Conservation (phyloP, 2,329 filamentous ascomycete species). For the Byssoonygena ceratinophila region DNA sequence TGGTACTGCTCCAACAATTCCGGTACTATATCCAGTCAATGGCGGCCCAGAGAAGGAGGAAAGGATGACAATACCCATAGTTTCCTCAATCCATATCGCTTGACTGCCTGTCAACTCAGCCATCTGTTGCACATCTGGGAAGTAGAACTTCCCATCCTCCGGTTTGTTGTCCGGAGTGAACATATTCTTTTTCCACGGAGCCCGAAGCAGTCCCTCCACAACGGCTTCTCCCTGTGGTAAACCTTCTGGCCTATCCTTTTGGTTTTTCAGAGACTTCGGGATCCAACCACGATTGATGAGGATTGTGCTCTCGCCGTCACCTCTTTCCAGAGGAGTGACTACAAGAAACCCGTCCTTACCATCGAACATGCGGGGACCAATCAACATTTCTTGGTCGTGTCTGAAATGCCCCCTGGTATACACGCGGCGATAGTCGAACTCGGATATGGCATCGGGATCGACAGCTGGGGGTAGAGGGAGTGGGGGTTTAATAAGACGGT, state of each 20-base stretch:
- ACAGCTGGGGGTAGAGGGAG: constrained; percentile 74
- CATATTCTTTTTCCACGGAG: constrained; percentile 95
- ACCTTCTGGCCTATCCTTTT: constrained; percentile 52
- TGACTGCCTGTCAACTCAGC: constrained; percentile 70
- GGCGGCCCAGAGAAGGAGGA: neutral
- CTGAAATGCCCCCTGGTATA: constrained; percentile 60
- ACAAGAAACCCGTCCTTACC: constrained; percentile 86
- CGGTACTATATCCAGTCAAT: constrained; percentile 46
- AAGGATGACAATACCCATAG: constrained; percentile 56
- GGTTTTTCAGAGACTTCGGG: constrained; percentile 57
- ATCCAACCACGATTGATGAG: constrained; percentile 92
- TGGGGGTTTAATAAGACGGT: constrained; percentile 75
- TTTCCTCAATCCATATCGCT: constrained; percentile 89
- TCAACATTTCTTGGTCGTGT: constrained; percentile 92
- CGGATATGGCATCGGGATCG: constrained; percentile 67
- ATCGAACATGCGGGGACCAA: constrained; percentile 80
- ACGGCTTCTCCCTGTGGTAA: constrained; percentile 61
- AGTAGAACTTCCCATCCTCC: constrained; percentile 78
- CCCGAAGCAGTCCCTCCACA: constrained; percentile 72
- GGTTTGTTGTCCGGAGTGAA: constrained; percentile 89
- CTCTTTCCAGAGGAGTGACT: constrained; percentile 76
- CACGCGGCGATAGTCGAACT: constrained; percentile 88
- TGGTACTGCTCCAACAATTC: constrained; percentile 67
- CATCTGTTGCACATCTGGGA: constrained; percentile 90
- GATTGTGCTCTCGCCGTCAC: constrained; percentile 53